Evolutionary conservation across 2,329 filamentous ascomycete species (phyloP), one percentile per base, ranked within the genome.

Genomic region (Sporothrix phasma): DNA sequence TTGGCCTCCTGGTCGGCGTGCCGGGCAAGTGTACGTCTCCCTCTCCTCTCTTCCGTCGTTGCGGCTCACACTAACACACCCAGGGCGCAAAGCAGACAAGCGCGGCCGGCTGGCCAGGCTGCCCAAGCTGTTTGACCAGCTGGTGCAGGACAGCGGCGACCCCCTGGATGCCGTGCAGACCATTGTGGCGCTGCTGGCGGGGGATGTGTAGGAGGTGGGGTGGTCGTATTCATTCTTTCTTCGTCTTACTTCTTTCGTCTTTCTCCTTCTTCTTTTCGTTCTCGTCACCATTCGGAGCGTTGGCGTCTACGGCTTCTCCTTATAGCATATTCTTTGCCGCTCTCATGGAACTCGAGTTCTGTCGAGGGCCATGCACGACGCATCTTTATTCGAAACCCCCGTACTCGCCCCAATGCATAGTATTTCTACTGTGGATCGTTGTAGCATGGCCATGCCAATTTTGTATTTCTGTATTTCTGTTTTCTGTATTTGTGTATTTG

Each of bases 1-100:
- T 89, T 17, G 75, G 75, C 4, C 76, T 86, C 11, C 71, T 83
- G 66, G 75, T 84, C 2, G 81, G 81, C 4, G 75, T 85, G 46
- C 87, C 87, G 0, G 78, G 76, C 7, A 83, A 82, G 71, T 90
- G 87, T 89, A 74, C 81, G 86, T 81, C 37, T 5, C 19, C 4
- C 26, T 3, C 10, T 3, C 22, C 54, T 60, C 62, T 19, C 2
- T 24, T 58, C 26, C 66, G 69, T 41, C 72, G 68, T 6, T 49
- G 15, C 39, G 41, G 24, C 49, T 7, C 37, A 19, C n/a, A 45
- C 62, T 66, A 59, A 64, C 58, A 31, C 17, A 7, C 24, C n/a
- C 66, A 87, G 85, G 87, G 87, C 81, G 82, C 65, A 77, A 83
- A 64, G 77, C 76, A 49, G 87, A 89, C 68, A 75, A 79, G 8